Base-by-base conservation (phyloP, 768 basidiomycete species). In the Hygrocybe coccinea region DNA sequence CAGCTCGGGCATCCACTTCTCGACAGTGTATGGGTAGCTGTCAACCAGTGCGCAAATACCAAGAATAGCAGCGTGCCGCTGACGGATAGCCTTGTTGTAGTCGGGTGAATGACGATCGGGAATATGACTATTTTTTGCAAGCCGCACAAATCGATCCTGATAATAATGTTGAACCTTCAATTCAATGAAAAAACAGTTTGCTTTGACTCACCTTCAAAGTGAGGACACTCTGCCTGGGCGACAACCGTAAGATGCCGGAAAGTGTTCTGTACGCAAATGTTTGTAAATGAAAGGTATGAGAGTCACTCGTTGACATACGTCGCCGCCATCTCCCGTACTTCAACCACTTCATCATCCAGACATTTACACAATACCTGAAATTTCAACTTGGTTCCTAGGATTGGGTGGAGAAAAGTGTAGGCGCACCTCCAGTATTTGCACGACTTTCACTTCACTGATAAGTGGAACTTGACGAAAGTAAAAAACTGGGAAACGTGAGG, bases 11-110 rank as follows among this genome's bases (percentile, higher is more conserved):
- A 95, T 86, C 88, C 94, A 98, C 59, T 85, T 84, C 64, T 95
- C 95, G 12, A 97, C 87, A 1, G 93, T 94, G 71, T 97, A 97
- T 0, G 95, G 95, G 67, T 89, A 95, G 55, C 93, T 95, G 63
- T 95, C 91, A 34, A 98, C 83, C 33, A 98, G 75, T 5, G 95
- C 91, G 60, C 91, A 91, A 43, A 95, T 85, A n/a, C 95, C 95
- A 47, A 98, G 78, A 55, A 98, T 89, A 1, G 93, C 93, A 22
- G 91, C 89, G 69, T 97, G 93, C 21, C 90, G 81, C 65, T 87
- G 82, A 24, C 91, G 83, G 12, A 95, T 73, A 6, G 86, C 82
- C 45, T 76, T 74, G 56, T 81, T 85, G 68, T 94, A 95, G 62
- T 76, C 59, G 52, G 84, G 75, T 44, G 87, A 80, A 54, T 83